Base-by-base conservation (phyloP, 75 land plant species). In the Cunninghamia lanceolata region DNA sequence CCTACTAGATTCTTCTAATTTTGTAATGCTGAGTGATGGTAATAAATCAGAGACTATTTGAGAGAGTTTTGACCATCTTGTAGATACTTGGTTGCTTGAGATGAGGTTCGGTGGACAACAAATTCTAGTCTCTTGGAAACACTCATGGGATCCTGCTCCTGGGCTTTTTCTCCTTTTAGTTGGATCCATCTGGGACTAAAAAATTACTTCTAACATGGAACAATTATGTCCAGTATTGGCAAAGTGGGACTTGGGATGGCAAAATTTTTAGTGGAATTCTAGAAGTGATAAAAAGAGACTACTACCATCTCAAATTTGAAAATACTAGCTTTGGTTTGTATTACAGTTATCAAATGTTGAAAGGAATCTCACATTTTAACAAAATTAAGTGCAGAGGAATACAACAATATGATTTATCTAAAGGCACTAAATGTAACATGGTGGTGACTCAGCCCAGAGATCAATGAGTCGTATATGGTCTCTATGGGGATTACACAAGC, bases 1-100 rank as follows among this genome's bases (percentile, higher is more conserved):
- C 7, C 40, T 90, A 3, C 46, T 59, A 16, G 85, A 84, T 19
- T 56, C 38, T 19, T 73, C 82, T 7, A 87, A 87, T 43, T 25
- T 87, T 13, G 17, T 52, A 15, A n/a, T 87, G 50, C 34, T 40
- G n/a, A 46, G 21, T 25, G 63, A 7, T 14, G 63, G 42, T 17
- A 70, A 71, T 40, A 43, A 71, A 50, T 47, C 38, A 9, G 66
- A 36, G n/a, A 2, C 50, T 38, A 21, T 85, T 36, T 94, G 96
- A 94, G 89, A 94, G 81, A 93, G 93, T 86, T 94, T 94, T 85
- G 92, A 92, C 46, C 82, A 90, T 82, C 96, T 94, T 14, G 83
- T 90, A 39, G 88, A 94, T 59, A 92, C 94, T 4, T 70, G 90
- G 75, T 47, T 94, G 36, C 89, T 93, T 0, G 89, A 90, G 10